Evolutionary conservation across 2,329 filamentous ascomycete genomes (phyloP).

Genomic region (Botrytis pseudocinerea): DNA sequence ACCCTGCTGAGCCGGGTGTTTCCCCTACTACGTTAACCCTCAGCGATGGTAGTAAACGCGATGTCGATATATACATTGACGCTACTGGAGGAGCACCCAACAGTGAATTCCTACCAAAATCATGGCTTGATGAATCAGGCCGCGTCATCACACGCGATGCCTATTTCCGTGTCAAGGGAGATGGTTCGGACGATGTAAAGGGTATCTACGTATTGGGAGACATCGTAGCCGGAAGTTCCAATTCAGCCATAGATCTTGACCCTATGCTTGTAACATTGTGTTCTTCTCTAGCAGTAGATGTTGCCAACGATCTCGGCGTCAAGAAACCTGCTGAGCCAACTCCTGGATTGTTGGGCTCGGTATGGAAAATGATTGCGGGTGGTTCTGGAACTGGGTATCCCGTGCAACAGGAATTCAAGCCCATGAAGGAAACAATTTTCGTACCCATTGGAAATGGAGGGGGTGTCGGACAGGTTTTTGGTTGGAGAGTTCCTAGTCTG

Average conservation of each 20-base stretch:
- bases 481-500: constrained; percentile 43
- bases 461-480: constrained; percentile 44
- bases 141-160: constrained; percentile 50
- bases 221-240: constrained; percentile 44
- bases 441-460: constrained; percentile 44
- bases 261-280: constrained; percentile 44
- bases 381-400: constrained; percentile 8
- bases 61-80: constrained; percentile 52
- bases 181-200: constrained; percentile 38
- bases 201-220: constrained; percentile 53
- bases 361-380: constrained; percentile 4
- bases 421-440: constrained; percentile 41
- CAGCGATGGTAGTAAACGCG: constrained; percentile 43
- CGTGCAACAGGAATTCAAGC: constrained; percentile 37
- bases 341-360: background rate
- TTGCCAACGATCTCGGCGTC: constrained; percentile 34
- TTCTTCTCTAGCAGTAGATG: constrained; percentile 50
- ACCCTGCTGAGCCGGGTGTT: constrained; percentile 36
- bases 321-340: constrained; percentile 16
- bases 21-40: constrained; percentile 44
- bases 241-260: constrained; percentile 47
- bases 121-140: constrained; percentile 48
- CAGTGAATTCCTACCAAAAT: constrained; percentile 47
- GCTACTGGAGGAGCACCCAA: constrained; percentile 47
- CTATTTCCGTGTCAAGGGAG: constrained; percentile 47